These are phyloP conservation scores for Chaetoceros muelleri DNA, from an alignment of 108 stramenopile species.

Conservation along the genomic window DNA sequence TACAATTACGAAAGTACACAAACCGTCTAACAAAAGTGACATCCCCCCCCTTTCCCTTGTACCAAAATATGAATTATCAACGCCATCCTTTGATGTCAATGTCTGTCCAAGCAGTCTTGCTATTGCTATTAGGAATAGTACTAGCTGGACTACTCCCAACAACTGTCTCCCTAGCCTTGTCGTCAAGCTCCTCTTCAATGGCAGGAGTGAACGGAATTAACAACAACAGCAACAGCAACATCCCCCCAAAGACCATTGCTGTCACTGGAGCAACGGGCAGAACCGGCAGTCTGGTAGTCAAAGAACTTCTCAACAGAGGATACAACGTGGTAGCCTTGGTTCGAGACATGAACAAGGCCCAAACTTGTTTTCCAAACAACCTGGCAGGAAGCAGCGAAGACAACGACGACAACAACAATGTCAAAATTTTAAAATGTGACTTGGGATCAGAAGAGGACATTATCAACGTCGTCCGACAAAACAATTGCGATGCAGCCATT, in stretches of 20 bases:
- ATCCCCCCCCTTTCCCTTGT: too few relatives aligned
- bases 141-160: too few relatives aligned
- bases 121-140: too few relatives aligned
- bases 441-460: constrained; percentile 29
- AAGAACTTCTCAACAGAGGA: constrained; percentile 40
- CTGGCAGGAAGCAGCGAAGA: neutral
- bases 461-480: constrained; percentile 12
- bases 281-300: constrained; percentile 56
- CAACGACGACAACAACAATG: constrained; percentile 13
- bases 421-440: constrained; percentile 41
- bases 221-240: too few relatives aligned
- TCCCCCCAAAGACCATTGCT: constrained; percentile 14
- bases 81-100: too few relatives aligned
- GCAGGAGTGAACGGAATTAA: too few relatives aligned
- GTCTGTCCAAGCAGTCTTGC: too few relatives aligned
- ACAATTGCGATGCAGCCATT: constrained; percentile 54
- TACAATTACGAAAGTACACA: too few relatives aligned
- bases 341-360: constrained; percentile 43
- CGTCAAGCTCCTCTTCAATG: too few relatives aligned
- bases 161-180: too few relatives aligned
- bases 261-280: constrained; percentile 79
- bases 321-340: constrained; percentile 53
- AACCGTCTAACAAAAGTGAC: too few relatives aligned
- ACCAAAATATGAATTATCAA: too few relatives aligned
- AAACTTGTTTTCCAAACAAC: constrained; percentile 9